A percentile compares a stretch with the other conserved stretches of the same genome.
phyloP scores from a whole-genome alignment of 2,329 filamentous ascomycete genomes.

The Xylaria sp. region DNA sequence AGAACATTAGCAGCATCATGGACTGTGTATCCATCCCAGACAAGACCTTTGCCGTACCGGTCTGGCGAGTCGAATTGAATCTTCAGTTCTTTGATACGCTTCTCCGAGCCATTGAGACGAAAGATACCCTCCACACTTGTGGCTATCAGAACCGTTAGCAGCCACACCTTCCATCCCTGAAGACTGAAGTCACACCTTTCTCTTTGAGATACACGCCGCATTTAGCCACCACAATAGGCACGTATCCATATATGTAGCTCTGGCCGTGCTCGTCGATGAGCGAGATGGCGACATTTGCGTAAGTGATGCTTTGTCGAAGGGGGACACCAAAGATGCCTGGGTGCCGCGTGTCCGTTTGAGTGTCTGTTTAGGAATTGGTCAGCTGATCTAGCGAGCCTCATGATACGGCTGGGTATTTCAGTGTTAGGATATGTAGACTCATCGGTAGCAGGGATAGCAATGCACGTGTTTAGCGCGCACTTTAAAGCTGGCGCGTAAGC shows the following conservation, averaged over 20 bases:
- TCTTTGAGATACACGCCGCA: constrained; percentile 98
- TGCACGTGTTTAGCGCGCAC: neutral
- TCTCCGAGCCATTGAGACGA: constrained; percentile 92
- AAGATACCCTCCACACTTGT: constrained; percentile 97
- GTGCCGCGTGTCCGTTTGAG: constrained; percentile 57
- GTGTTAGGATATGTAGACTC: neutral
- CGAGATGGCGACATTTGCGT: constrained; percentile 98
- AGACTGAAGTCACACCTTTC: constrained; percentile 73
- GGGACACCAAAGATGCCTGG: constrained; percentile 95
- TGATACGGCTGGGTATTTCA: constrained; percentile 30
- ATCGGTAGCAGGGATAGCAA: neutral
- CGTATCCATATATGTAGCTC: constrained; percentile 98
- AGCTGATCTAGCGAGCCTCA: constrained; percentile 34
- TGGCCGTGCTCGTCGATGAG: constrained; percentile 90
- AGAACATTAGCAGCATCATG: constrained; percentile 98
- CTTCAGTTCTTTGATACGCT: constrained; percentile 97
- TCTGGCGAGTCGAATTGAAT: constrained; percentile 92
- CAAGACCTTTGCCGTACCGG: constrained; percentile 93
- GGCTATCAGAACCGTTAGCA: constrained; percentile 63
- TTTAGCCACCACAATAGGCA: constrained; percentile 97
- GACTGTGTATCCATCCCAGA: constrained; percentile 97
- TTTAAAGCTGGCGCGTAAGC: neutral
- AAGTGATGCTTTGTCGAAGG: constrained; percentile 91
- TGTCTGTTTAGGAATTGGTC: constrained; percentile 51
- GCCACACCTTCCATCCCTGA: constrained; percentile 9